Evolutionary conservation across 768 basidiomycete genomes (phyloP), one percentile per base, ranked within the genome.

Genomic region (Mycena crocata): DNA sequence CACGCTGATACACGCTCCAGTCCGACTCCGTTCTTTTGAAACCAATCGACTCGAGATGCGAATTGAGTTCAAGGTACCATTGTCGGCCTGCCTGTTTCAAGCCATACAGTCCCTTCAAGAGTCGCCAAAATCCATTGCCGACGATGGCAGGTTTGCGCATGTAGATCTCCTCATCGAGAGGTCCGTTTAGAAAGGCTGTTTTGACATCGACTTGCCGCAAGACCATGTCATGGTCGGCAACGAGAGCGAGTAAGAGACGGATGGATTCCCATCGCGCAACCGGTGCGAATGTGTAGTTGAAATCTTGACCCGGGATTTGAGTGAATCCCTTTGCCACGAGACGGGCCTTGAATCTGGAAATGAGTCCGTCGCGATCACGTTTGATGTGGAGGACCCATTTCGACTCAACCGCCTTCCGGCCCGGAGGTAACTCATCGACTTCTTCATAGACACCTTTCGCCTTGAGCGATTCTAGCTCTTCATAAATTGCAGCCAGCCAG

Each of bases 111-210:
- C 40, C 54, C 55, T 34, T 17, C 6, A 2, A 37, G 1, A 62
- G 45, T 26, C 55, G 39, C 66, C 54, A 56, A 35, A 42, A 58
- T 3, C 64, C 64, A n/a, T 5, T 35, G 19, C 63, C 63, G 7
- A 54, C 32, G 24, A 50, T 59, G 31, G 55, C 21, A 4, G 64
- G 64, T 24, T 57, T 50, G 34, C 57, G 55, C 64, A 67, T 67
- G 52, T 62, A 61, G 37, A 67, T 55, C 35, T 67, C 66, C 23
- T 67, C 66, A 8, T 67, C 59, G 10, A 67, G 58, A 26, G 49
- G 51, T n/a, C 64, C 64, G 28, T 65, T 65, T 21, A 65, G 64
- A 35, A 46, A 65, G 3, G 64, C 64, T n/a, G n/a, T n/a, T n/a
- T n/a, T n/a, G n/a, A n/a, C n/a, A n/a, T n/a, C n/a, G n/a, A n/a